A percentile compares a stretch with the other conserved stretches of the same genome.
phyloP scores from a whole-genome alignment of 257 asterid species.

The Mitragyna speciosa region DNA sequence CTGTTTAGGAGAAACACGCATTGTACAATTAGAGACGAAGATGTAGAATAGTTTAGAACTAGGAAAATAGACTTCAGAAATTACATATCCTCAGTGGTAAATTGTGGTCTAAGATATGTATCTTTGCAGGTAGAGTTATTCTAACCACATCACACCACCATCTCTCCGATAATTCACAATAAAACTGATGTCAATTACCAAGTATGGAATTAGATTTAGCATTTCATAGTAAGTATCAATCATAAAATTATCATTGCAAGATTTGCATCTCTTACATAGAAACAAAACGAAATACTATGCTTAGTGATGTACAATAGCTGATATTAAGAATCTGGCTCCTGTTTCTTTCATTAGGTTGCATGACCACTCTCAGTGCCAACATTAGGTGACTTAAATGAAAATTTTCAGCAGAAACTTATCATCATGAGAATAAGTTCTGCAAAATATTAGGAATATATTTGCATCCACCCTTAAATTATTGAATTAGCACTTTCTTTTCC shows the following conservation, averaged over 20 bases:
- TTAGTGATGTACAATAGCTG: not conserved
- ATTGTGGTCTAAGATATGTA: not conserved
- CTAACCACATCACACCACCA: not conserved
- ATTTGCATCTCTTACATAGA: not conserved
- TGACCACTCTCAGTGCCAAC: not conserved
- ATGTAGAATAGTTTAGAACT: not conserved
- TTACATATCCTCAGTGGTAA: not conserved
- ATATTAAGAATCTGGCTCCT: no score
- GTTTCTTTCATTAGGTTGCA: no score
- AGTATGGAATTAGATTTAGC: not conserved
- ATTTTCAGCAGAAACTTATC: not conserved
- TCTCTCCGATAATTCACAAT: not conserved
- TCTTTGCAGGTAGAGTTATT: not conserved
- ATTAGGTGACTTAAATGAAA: not conserved
- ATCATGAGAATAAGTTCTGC: not conserved
- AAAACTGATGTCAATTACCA: not conserved
- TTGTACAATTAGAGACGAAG: not conserved
- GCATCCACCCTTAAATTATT: not conserved
- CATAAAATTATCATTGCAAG: not conserved
- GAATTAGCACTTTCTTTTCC: no score
- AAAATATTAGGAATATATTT: not conserved
- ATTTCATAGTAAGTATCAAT: not conserved
- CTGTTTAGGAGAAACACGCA: slow-evolving; percentile 36
- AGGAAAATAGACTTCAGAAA: not conserved
- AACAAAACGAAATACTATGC: not conserved